A percentile compares a stretch with the other conserved stretches of the same genome.
Evolutionary conservation across 2,329 filamentous ascomycete species (phyloP).

Genomic region (Ascochyta lentis): DNA sequence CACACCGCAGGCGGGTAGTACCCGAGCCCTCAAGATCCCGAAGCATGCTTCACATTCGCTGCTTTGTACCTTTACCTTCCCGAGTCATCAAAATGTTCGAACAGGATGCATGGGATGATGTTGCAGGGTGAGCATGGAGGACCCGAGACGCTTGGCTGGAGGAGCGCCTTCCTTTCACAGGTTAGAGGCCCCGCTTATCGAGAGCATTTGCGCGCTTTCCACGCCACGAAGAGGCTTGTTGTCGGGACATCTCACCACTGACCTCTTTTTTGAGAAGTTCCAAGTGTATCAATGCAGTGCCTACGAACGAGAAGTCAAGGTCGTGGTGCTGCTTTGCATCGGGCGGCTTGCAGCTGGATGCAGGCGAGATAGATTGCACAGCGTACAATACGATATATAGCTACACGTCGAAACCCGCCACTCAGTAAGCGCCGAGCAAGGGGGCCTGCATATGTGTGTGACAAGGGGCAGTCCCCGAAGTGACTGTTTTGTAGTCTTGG

Average conservation of each 20-base stretch:
- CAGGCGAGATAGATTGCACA: slow-evolving; percentile 1
- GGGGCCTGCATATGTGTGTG: neutral
- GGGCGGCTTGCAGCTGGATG: slow-evolving; percentile 2
- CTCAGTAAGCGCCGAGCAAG: slow-evolving; percentile 1
- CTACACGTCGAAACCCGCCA: neutral
- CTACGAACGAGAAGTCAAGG: neutral
- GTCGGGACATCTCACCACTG: slow-evolving; percentile 11
- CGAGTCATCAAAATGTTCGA: neutral
- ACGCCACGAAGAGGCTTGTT: slow-evolving; percentile 9
- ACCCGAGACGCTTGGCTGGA: slow-evolving; percentile 7
- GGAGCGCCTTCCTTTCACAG: slow-evolving; percentile 17
- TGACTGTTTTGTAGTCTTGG: neutral
- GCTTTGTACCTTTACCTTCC: neutral
- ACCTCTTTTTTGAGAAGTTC: neutral
- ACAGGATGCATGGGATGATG: neutral
- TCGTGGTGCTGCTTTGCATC: neutral
- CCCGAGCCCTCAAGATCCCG: slow-evolving; percentile 6
- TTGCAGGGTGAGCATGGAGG: neutral
- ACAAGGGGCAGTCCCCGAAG: neutral
- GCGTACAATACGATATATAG: neutral
- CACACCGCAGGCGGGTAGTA: slow-evolving; percentile 15
- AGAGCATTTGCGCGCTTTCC: slow-evolving; percentile 32
- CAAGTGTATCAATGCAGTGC: neutral
- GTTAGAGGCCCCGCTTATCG: slow-evolving; percentile 21
- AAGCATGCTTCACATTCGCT: slow-evolving; percentile 1